Evolutionary conservation across 1,284 basidiomycete genomes (phyloP), one percentile per base, ranked within the genome.

Genomic region (Heliocybe sulcata): DNA sequence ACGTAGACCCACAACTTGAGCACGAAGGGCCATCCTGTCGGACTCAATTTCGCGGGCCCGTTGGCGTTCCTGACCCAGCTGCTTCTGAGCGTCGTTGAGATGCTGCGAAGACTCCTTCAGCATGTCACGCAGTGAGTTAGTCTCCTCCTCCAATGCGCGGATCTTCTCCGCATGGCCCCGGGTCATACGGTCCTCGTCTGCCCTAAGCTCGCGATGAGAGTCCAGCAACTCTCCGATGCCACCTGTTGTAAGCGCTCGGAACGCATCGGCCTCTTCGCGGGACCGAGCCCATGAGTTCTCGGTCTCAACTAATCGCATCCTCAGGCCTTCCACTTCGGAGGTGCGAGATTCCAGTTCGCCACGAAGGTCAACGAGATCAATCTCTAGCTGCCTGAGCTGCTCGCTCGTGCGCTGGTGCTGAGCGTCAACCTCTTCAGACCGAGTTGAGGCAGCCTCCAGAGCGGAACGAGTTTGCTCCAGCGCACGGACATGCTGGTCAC

Each of bases 241-340:
- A 45, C 87, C 86, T 0, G 90, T 92, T 1, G 92, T 94, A 48
- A 94, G 74, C 9, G 85, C 85, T 51, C 92, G 79, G 67, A 94
- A 83, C 1, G 85, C 83, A 66, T 94, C 91, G 3, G 92, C 90
- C 72, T 97, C 94, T 69, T 95, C 91, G 10, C 92, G 82, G 38
- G 91, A 91, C 67, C 90, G 90, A 27, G 90, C 81, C 87, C 91
- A 94, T 10, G 87, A 82, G 62, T 88, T 90, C 68, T 95, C 91
- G 14, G 87, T 83, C 58, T 94, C 90, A 22, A 78, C 75, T 48
- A 92, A 71, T 54, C 85, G 78, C 10, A 74, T 70, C 45, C 81
- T 77, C 1, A 85, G 76, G n/a, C 79, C 69, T 58, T 94, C 92
- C 8, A 83, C 79, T 67, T 95, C 93, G 0, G 80, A 73, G 1